Evolutionary conservation across 805 yeast genomes (phyloP).

Genomic region (Saitoella complicata): DNA sequence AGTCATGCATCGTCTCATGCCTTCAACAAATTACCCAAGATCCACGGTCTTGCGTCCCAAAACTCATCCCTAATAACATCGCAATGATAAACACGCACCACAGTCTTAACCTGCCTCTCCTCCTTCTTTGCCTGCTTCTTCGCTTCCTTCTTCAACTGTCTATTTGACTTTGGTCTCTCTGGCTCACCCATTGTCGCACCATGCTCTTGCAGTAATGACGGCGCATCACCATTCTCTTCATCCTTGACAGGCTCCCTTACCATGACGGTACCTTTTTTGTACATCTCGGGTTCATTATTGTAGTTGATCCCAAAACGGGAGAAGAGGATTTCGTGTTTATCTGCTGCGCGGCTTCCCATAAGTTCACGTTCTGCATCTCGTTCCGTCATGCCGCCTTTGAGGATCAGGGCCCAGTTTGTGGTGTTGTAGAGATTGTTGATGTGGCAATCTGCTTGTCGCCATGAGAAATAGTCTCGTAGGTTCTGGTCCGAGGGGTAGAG

Average conservation of each 20-base stretch:
- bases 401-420: constrained; percentile 73
- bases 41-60: too few relatives aligned
- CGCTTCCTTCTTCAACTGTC: constrained; percentile 31
- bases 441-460: constrained; percentile 95
- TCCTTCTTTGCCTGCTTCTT: constrained; percentile 27
- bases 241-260: constrained; percentile 29
- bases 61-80: too few relatives aligned
- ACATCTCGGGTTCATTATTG: constrained; percentile 78
- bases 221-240: neutral
- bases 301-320: constrained; percentile 68
- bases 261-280: constrained; percentile 61
- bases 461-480: constrained; percentile 67
- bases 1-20: too few relatives aligned
- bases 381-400: constrained; percentile 49
- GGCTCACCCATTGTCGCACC: constrained; percentile 4
- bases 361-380: constrained; percentile 67
- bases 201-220: constrained; percentile 6
- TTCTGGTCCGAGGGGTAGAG: constrained; percentile 49
- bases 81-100: constrained; percentile 22
- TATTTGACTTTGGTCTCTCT: constrained; percentile 16
- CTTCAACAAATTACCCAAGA: too few relatives aligned
- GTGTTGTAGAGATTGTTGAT: constrained; percentile 91
- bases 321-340: constrained; percentile 79
- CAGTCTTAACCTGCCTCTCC: constrained; percentile 34
- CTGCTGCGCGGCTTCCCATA: constrained; percentile 39